Percentiles rank a stretch among this genome's conserved stretches.
Evolutionary conservation across 2,329 filamentous ascomycete species (phyloP).

Genomic region (Metarhizium humberi): DNA sequence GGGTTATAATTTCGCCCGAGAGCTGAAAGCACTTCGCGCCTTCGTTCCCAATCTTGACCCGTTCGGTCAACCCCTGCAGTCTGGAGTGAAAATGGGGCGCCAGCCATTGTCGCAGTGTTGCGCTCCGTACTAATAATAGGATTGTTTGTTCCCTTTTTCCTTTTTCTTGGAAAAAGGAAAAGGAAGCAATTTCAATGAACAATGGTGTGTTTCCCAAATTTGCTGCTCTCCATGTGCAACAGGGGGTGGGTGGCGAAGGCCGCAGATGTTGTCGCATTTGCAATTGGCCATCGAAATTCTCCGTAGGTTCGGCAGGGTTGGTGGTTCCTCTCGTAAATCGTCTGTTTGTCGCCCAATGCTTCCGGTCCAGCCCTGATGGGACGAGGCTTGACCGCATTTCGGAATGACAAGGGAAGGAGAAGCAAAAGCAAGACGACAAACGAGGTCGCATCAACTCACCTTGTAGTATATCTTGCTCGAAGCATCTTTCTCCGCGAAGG

Average conservation of each 20-base stretch:
- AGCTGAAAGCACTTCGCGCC: background rate
- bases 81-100: background rate
- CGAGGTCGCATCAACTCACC: conserved; percentile 39
- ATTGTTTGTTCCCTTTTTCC: background rate
- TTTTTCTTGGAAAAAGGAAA: background rate
- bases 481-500: conserved; percentile 45
- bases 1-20: background rate
- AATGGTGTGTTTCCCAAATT: background rate
- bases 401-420: background rate
- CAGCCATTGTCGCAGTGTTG: background rate
- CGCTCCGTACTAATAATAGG: background rate
- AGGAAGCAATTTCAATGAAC: background rate
- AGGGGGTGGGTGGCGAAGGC: background rate
- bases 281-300: background rate
- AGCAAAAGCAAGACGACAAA: background rate
- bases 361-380: background rate
- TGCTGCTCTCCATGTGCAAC: background rate
- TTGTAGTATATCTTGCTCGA: conserved; percentile 84
- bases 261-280: background rate
- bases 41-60: background rate
- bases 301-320: background rate
- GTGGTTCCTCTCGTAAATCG: background rate
- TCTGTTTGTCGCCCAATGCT: background rate
- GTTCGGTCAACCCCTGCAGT: conserved; percentile 1
- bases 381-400: background rate